A percentile compares a stretch with the other conserved stretches of the same genome.
These are phyloP conservation scores for Eutypella sp. DNA, from an alignment of 2,329 filamentous ascomycete genomes.

Conservation along the genomic window DNA sequence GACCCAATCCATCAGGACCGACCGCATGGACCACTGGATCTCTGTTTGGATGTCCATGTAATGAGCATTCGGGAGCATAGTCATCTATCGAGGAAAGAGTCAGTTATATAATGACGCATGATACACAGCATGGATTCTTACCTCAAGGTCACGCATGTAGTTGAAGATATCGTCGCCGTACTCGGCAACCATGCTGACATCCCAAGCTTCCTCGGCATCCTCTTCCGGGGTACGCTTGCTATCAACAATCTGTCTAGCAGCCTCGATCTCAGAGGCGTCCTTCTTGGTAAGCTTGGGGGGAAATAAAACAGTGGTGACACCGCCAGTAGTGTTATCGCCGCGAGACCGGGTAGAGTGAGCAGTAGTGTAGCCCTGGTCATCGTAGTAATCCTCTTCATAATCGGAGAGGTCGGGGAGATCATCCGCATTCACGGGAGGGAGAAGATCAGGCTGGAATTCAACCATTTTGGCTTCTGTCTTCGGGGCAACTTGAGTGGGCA, in stretches of 20 bases:
- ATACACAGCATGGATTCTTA: constrained; percentile 33
- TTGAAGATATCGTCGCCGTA: constrained; percentile 94
- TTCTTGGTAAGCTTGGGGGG: constrained; percentile 68
- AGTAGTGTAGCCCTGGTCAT: constrained; percentile 70
- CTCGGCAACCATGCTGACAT: constrained; percentile 96
- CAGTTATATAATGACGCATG: constrained; percentile 9
- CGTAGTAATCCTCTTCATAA: constrained; percentile 60
- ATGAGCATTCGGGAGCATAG: constrained; percentile 79
- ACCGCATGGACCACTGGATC: constrained; percentile 98
- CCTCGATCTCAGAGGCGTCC: constrained; percentile 66
- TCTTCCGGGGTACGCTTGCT: constrained; percentile 64
- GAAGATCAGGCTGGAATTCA: constrained; percentile 2
- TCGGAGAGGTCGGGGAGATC: constrained; percentile 43
- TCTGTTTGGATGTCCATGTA: constrained; percentile 99
- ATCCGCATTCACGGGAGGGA: constrained; percentile 22
- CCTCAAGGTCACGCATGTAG: constrained; percentile 88
- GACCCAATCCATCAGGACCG: constrained; percentile 96
- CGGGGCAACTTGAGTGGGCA: background rate
- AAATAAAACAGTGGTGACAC: constrained; percentile 52
- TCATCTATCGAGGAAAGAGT: constrained; percentile 45
- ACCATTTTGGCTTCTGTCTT: constrained; percentile 4
- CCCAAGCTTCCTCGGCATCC: constrained; percentile 82
- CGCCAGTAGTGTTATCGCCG: constrained; percentile 54
- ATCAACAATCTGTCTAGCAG: constrained; percentile 61
- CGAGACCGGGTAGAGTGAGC: constrained; percentile 72